These are phyloP conservation scores for Ilyonectria destructans DNA, from an alignment of 2,329 filamentous ascomycete genomes.

Conservation along the genomic window DNA sequence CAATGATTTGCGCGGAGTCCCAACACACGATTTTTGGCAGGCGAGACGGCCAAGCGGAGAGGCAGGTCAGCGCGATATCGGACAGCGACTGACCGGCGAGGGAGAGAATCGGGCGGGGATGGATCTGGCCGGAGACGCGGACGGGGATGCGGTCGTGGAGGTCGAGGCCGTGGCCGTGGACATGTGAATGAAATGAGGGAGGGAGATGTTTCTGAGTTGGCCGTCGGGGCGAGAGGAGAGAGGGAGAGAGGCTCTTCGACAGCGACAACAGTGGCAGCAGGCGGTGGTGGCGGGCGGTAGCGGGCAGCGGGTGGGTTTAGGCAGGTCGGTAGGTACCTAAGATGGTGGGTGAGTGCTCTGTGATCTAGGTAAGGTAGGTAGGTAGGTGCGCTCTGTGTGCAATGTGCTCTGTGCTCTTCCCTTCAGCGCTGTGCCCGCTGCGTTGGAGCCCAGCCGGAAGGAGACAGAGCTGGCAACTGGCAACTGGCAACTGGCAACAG, in stretches of 20 bases:
- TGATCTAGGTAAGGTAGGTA: neutral
- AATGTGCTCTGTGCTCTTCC: neutral
- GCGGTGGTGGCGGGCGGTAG: conserved; percentile 16
- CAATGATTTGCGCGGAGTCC: conserved; percentile 54
- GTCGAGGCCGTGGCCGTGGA: conserved; percentile 42
- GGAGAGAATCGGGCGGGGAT: conserved; percentile 24
- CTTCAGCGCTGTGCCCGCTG: conserved; percentile 10
- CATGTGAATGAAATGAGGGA: conserved; percentile 51
- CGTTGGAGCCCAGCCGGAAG: conserved; percentile 12
- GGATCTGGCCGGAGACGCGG: conserved; percentile 31
- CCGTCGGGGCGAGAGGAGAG: conserved; percentile 30
- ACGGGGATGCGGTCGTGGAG: conserved; percentile 25
- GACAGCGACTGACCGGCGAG: conserved; percentile 30
- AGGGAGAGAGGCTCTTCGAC: conserved; percentile 27
- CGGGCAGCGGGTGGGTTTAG: conserved; percentile 13
- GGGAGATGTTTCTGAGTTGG: conserved; percentile 37
- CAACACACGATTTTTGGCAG: conserved; percentile 51
- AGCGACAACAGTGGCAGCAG: conserved; percentile 5
- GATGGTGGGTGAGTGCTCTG: neutral
- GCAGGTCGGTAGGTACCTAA: conserved; percentile 14
- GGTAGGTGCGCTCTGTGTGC: neutral
- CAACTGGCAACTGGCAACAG: too few species aligned
- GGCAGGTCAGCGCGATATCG: conserved; percentile 37
- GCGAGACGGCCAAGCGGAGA: conserved; percentile 38
- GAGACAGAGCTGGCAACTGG: neutral